Evolutionary conservation across 2,329 filamentous ascomycete genomes (phyloP).

Genomic region (Fusarium liriodendri): DNA sequence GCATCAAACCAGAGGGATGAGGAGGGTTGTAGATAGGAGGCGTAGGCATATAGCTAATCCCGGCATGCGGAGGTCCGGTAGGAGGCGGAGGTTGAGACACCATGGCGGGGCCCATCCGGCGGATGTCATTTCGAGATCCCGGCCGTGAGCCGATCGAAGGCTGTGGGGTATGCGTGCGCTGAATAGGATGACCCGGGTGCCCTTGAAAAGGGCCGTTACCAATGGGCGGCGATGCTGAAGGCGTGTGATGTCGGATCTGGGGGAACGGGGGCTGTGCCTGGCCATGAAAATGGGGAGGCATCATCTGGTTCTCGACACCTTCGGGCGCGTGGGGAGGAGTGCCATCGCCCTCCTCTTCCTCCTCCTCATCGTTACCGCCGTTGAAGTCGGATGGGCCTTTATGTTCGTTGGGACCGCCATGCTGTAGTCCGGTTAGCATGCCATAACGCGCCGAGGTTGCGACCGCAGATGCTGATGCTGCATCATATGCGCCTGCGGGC

Average conservation of each 20-base stretch:
- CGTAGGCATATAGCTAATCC: constrained; percentile 86
- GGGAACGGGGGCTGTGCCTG: constrained; percentile 72
- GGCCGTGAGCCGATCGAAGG: constrained; percentile 74
- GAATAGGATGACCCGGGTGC: constrained; percentile 53
- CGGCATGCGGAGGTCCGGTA: constrained; percentile 68
- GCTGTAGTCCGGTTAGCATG: constrained; percentile 63
- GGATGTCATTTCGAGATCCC: constrained; percentile 82
- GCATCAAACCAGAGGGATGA: constrained; percentile 39
- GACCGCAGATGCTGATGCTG: background rate
- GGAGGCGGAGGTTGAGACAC: constrained; percentile 67
- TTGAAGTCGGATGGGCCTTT: constrained; percentile 95
- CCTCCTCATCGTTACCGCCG: constrained; percentile 87
- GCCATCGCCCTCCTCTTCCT: constrained; percentile 76
- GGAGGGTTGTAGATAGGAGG: constrained; percentile 83
- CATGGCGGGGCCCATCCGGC: constrained; percentile 80
- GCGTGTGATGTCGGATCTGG: constrained; percentile 83
- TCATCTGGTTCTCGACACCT: constrained; percentile 67
- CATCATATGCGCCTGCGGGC: constrained; percentile 9
- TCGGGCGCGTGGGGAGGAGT: constrained; percentile 77
- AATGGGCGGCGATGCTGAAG: constrained; percentile 90
- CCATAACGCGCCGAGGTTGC: background rate
- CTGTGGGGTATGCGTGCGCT: constrained; percentile 84
- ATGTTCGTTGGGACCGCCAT: constrained; percentile 93
- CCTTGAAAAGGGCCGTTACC: constrained; percentile 77
- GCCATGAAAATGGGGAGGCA: constrained; percentile 77